A percentile compares a stretch with the other conserved stretches of the same genome.
Conservation (phyloP, 371 early-diverging fungal genomes). For the Entomophthora muscae region DNA sequence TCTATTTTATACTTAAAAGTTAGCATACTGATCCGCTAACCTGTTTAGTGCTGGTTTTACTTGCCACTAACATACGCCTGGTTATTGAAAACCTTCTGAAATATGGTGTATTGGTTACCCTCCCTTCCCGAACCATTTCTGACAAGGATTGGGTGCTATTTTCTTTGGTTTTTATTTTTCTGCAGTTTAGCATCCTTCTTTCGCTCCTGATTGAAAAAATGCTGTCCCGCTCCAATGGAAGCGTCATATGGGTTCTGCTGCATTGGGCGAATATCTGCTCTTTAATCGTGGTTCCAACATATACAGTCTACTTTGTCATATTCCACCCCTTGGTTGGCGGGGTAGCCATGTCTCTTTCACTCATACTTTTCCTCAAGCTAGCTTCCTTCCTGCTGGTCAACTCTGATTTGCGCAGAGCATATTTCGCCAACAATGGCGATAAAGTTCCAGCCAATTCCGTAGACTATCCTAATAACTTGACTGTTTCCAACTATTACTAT, state of each 20-base stretch:
- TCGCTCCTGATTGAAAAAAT: constrained; percentile 34
- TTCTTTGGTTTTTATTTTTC: constrained; percentile 24
- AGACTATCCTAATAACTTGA: constrained; percentile 61
- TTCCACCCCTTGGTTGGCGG: constrained; percentile 56
- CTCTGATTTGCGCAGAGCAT: constrained; percentile 33
- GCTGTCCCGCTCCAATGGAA: constrained; percentile 3
- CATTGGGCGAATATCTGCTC: constrained; percentile 36
- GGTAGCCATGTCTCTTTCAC: constrained; percentile 31
- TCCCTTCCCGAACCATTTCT: constrained; percentile 14
- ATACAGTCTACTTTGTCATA: constrained; percentile 44
- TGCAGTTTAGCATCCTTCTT: constrained; percentile 27
- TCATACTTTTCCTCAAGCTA: constrained; percentile 55
- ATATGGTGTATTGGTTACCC: constrained; percentile 60
- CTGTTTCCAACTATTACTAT: constrained; percentile 42
- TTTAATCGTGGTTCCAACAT: constrained; percentile 37
- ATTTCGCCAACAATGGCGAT: constrained; percentile 12
- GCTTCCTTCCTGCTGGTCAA: constrained; percentile 61
- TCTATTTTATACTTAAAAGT: too few species aligned
- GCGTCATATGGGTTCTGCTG: constrained; percentile 12
- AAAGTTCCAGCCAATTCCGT: constrained; percentile 26
- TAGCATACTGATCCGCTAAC: background rate
- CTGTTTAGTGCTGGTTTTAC: constrained; percentile 57
- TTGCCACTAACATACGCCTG: constrained; percentile 63
- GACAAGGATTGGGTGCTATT: constrained; percentile 31
- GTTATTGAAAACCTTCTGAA: constrained; percentile 76